Conservation (phyloP, 495 filamentous ascomycete genomes). For the Tuber calosporum region DNA sequence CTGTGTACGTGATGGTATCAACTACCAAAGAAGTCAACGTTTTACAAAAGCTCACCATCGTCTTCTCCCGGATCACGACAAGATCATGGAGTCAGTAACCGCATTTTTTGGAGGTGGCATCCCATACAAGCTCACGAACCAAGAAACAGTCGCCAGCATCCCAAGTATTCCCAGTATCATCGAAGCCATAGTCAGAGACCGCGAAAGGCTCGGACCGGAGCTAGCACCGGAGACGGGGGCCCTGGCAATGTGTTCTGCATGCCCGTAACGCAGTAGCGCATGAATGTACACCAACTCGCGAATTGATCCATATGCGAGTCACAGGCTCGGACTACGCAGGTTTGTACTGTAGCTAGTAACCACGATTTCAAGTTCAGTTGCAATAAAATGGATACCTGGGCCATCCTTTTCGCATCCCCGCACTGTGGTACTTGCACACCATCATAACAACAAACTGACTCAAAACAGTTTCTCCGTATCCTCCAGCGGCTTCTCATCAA, state of each 20-base stretch:
- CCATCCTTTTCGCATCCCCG: background rate
- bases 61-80: constrained; percentile 20
- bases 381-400: background rate
- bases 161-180: constrained; percentile 25
- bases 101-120: constrained; percentile 25
- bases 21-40: constrained; percentile 38
- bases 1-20: constrained; percentile 22
- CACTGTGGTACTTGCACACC: background rate
- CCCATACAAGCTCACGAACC: constrained; percentile 19
- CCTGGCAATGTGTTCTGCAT: constrained; percentile 36
- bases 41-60: constrained; percentile 15
- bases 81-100: constrained; percentile 26
- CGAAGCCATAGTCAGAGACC: constrained; percentile 22
- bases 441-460: background rate
- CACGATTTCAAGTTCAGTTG: background rate
- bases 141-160: constrained; percentile 28
- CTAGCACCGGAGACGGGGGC: constrained; percentile 39
- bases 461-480: background rate
- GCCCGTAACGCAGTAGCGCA: constrained; percentile 8
- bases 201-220: constrained; percentile 25
- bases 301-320: constrained; percentile 30
- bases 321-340: constrained; percentile 42
- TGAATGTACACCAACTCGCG: background rate
- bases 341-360: constrained; percentile 24
- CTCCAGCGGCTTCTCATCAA: background rate